Evolutionary conservation across 23 red algal genomes (phyloP), one percentile per base, ranked within the genome.

Genomic region (Gracilaria domingensis): DNA sequence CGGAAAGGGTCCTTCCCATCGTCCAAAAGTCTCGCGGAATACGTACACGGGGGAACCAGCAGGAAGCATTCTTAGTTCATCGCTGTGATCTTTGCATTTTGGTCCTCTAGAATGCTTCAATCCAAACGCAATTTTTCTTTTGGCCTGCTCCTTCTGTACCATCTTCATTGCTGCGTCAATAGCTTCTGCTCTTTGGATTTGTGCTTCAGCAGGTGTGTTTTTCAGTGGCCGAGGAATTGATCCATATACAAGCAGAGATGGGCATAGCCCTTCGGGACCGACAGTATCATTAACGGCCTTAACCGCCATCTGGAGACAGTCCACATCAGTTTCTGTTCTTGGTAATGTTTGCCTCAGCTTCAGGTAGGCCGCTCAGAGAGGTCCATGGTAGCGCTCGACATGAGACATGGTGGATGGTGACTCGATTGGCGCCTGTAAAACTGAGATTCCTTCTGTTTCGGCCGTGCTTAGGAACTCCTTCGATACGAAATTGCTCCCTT

Each of bases 401-500:
- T 88, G 85, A 23, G 71, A 76, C 44, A 88, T 76, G 9, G 85
- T 88, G 37, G 45, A 75, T 0, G 69, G 59, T 30, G 50, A 64
- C 45, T 88, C 70, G 44, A 88, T 65, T 17, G 85, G 85, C 13
- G 69, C 37, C 29, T 77, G 25, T 14, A 88, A 49, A 20, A 79
- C 26, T 64, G 39, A 13, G n/a, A 79, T 65, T n/a, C 85, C 67
- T 39, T 88, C 66, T n/a, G 66, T 39, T 26, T 28, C 84, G n/a
- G 66, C 65, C 21, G 26, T 37, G 26, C 30, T 66, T 47, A 21
- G 23, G 54, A 88, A 88, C 24, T 70, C 42, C 54, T 88, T 74
- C 21, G 39, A 64, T n/a, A 88, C 69, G n/a, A 75, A 59, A 47
- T 75, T 88, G 33, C n/a, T 71, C 9, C 69, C 53, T 78, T 88